These are phyloP conservation scores for Paramecium octaurelia DNA, from an alignment of 73 alveolate genomes.

Conservation along the genomic window DNA sequence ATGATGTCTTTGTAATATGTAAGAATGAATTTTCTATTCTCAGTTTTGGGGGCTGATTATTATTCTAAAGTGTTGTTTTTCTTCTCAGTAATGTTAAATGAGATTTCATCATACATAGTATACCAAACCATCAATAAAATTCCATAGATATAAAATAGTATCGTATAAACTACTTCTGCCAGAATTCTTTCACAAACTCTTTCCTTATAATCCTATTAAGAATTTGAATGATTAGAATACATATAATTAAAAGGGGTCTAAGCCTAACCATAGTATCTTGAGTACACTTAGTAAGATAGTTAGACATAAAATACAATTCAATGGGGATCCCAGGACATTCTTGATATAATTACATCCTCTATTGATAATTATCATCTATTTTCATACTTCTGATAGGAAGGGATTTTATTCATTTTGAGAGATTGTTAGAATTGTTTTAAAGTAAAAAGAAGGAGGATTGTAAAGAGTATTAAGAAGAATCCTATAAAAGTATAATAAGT, in stretches of 20 bases:
- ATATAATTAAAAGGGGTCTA: conserved; percentile 42
- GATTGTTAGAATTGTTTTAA: not conserved
- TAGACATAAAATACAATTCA: not conserved
- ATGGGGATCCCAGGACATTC: conserved; percentile 5
- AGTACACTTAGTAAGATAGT: not conserved
- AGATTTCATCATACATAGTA: conserved; percentile 47
- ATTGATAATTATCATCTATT: not conserved
- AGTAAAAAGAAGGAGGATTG: not conserved
- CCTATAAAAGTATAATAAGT: not conserved
- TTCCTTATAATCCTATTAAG: not conserved
- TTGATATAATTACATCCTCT: not conserved
- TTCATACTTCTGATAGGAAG: not conserved
- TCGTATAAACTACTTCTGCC: conserved; percentile 14
- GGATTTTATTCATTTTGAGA: not conserved
- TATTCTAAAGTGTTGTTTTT: not conserved
- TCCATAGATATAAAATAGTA: conserved; percentile 18
- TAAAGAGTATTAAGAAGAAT: not conserved
- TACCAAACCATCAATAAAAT: conserved; percentile 42
- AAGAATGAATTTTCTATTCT: not conserved
- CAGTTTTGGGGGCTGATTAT: not conserved
- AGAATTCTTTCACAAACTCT: conserved; percentile 12
- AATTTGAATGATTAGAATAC: not conserved
- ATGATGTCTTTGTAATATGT: not conserved
- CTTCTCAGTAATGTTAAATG: conserved; percentile 10
- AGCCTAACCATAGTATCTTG: not conserved